Conservation (phyloP, 139 green algal genomes). For the Picochlorum sp. region DNA sequence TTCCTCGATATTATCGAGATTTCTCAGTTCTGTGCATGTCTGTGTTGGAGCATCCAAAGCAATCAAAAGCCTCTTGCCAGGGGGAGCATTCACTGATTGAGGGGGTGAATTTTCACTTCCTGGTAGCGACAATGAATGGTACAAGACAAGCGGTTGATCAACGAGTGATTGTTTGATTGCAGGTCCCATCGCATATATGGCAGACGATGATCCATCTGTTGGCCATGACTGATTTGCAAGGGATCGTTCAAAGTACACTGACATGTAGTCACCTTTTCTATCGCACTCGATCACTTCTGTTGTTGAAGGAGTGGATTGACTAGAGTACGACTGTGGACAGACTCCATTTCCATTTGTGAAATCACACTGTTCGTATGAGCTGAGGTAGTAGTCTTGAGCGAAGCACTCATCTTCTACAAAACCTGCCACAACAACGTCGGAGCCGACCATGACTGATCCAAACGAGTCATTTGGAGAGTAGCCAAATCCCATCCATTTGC, state of each 20-base stretch:
- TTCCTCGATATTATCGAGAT: background rate
- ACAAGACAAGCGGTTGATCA: conserved; percentile 9
- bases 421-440: conserved; percentile 9
- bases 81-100: background rate
- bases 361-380: conserved; percentile 4
- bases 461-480: conserved; percentile 2
- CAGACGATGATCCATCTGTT: conserved; percentile 3
- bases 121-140: conserved; percentile 13
- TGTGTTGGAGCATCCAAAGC: background rate
- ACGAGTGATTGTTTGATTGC: conserved; percentile 12
- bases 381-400: conserved; percentile 15
- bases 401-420: conserved; percentile 18
- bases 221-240: conserved; percentile 8
- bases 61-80: background rate
- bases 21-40: background rate
- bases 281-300: conserved; percentile 3
- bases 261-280: background rate
- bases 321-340: background rate
- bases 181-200: conserved; percentile 19
- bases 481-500: conserved; percentile 22
- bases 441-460: conserved; percentile 6
- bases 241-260: conserved; percentile 7
- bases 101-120: background rate
- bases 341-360: conserved; percentile 1
- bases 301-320: background rate